These are phyloP conservation scores for Pouteria glomerata DNA, from an alignment of 148 eudicot genomes.

Conservation along the genomic window DNA sequence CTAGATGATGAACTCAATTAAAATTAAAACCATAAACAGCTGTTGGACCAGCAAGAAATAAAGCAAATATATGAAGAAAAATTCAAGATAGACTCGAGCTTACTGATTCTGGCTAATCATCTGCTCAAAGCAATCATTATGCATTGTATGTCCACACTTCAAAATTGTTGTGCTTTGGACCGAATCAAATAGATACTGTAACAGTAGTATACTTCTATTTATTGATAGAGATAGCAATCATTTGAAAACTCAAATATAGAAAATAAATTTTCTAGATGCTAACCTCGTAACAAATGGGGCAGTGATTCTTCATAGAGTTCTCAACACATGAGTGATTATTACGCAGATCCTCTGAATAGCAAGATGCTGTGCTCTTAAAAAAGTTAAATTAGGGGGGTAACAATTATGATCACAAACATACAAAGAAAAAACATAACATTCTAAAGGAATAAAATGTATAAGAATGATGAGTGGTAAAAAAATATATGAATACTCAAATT, in stretches of 20 bases:
- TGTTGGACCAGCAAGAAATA: not conserved
- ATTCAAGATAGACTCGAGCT: slow-evolving; percentile 10
- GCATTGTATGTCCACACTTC: slow-evolving; percentile 89
- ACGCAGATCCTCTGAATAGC: slow-evolving; percentile 53
- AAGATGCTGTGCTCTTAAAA: slow-evolving; percentile 49
- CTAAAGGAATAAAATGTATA: not conserved
- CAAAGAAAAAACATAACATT: not conserved
- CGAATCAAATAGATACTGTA: slow-evolving; percentile 87
- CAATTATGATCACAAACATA: not conserved
- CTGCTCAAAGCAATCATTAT: slow-evolving; percentile 47
- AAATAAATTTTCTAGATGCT: slow-evolving; percentile 6
- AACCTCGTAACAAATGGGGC: slow-evolving; percentile 97
- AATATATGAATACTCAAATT: no score
- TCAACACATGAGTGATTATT: slow-evolving; percentile 80
- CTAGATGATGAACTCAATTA: slow-evolving; percentile 24
- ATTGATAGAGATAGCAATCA: not conserved
- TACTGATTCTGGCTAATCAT: slow-evolving; percentile 63
- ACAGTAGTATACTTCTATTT: slow-evolving; percentile 9
- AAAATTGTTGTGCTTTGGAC: slow-evolving; percentile 45
- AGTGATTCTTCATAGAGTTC: slow-evolving; percentile 78
- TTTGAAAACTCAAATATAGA: not conserved
- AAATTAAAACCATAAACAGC: not conserved
- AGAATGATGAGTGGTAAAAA: not conserved
- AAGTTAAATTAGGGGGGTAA: not conserved
- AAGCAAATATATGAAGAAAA: not conserved